Evolutionary conservation across 257 asterid genomes (phyloP).

Genomic region (Haberlea rhodopensis): DNA sequence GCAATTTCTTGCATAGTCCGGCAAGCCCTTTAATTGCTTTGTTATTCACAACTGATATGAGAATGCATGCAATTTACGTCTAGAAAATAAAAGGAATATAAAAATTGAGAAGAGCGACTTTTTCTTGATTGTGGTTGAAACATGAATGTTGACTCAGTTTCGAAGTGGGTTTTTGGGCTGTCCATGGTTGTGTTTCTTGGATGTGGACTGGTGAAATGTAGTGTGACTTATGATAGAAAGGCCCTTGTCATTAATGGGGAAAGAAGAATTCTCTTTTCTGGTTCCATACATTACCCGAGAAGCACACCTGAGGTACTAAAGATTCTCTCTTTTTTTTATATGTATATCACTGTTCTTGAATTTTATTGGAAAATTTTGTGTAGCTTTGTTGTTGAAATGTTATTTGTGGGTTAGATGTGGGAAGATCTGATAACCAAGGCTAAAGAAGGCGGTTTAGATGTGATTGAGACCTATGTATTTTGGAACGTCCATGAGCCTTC

Average conservation of each 20-base stretch:
- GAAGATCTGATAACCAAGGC: conserved; percentile 81
- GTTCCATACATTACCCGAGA: conserved; percentile 90
- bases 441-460: conserved; percentile 86
- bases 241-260: conserved; percentile 67
- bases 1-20: background rate
- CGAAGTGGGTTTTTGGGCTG: conserved; percentile 46
- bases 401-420: conserved; percentile 68
- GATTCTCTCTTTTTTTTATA: background rate
- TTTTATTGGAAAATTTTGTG: background rate
- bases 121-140: conserved; percentile 19
- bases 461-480: conserved; percentile 79
- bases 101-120: conserved; percentile 26
- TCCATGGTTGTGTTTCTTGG: conserved; percentile 46
- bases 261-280: conserved; percentile 78
- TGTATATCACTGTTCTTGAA: conserved; percentile 5
- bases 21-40: conserved; percentile 29
- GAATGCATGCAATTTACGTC: conserved; percentile 25
- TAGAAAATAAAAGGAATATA: conserved; percentile 10
- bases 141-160: conserved; percentile 38
- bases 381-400: conserved; percentile 14
- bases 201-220: conserved; percentile 51
- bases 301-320: conserved; percentile 84
- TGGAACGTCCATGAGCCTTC: conserved; percentile 92
- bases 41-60: conserved; percentile 25
- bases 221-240: conserved; percentile 70